These are phyloP conservation scores for Metschnikowia vanudenii DNA, from an alignment of 805 yeast species.

Conservation along the genomic window DNA sequence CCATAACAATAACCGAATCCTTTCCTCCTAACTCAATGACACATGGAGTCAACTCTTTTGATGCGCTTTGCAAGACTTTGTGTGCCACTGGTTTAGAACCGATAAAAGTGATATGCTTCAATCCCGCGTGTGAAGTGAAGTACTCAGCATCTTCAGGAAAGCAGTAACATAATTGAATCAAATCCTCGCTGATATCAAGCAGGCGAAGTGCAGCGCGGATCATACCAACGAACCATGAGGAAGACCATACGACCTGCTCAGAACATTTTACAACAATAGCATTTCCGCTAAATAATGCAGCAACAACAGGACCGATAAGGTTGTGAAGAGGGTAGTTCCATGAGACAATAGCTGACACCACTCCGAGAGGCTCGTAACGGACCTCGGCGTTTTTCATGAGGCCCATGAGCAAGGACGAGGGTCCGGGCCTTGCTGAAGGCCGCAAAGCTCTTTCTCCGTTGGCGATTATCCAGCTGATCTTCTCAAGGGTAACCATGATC, in stretches of 20 bases:
- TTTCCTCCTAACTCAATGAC: conserved; percentile 97
- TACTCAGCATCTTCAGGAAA: conserved; percentile 88
- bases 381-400: conserved; percentile 88
- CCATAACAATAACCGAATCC: conserved; percentile 85
- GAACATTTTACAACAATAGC: conserved; percentile 91
- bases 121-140: conserved; percentile 77
- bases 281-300: conserved; percentile 88
- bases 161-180: conserved; percentile 86
- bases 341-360: conserved; percentile 84
- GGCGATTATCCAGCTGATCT: conserved; percentile 82
- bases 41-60: conserved; percentile 86
- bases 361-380: conserved; percentile 88
- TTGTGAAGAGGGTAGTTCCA: conserved; percentile 99
- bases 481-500: conserved; percentile 91
- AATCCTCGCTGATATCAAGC: conserved; percentile 73
- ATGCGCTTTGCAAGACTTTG: conserved; percentile 77
- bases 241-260: conserved; percentile 95
- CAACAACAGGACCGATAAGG: conserved; percentile 86
- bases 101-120: conserved; percentile 89
- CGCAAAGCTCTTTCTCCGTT: conserved; percentile 75
- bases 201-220: conserved; percentile 69
- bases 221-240: conserved; percentile 70
- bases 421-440: conserved; percentile 80
- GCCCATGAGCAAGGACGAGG: conserved; percentile 78
- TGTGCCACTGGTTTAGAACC: conserved; percentile 97